Evolutionary conservation across 768 basidiomycete species (phyloP).

Genomic region (Clavulina sp.): DNA sequence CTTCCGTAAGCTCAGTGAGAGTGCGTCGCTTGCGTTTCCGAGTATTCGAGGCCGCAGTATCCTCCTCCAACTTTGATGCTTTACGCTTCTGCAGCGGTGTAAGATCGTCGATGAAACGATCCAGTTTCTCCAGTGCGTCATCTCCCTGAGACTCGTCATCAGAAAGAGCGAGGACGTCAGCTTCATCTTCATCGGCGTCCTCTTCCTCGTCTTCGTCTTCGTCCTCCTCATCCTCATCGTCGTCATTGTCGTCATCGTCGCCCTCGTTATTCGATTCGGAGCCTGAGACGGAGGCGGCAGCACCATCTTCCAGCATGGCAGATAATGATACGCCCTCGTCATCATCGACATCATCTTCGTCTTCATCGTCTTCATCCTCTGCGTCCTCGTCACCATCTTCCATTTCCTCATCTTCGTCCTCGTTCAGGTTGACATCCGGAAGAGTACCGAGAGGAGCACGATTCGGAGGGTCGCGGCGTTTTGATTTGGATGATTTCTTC

Average conservation of each 20-base stretch:
- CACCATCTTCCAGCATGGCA: conserved; percentile 23
- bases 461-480: too few species aligned
- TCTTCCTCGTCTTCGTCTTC: conserved; percentile 29
- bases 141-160: conserved; percentile 21
- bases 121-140: conserved; percentile 43
- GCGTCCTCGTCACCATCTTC: conserved; percentile 18
- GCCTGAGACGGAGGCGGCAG: conserved; percentile 16
- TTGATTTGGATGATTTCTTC: neutral
- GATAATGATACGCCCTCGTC: conserved; percentile 19
- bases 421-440: conserved; percentile 48
- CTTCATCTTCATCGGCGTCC: conserved; percentile 27
- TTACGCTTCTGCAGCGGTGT: conserved; percentile 53
- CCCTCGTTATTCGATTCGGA: conserved; percentile 12
- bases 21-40: conserved; percentile 35
- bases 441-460: conserved; percentile 15
- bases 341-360: conserved; percentile 18
- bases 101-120: conserved; percentile 55
- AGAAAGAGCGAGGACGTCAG: conserved; percentile 37
- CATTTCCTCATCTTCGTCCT: conserved; percentile 25
- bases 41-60: conserved; percentile 22
- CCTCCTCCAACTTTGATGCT: too few species aligned
- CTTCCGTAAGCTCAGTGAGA: conserved; percentile 55
- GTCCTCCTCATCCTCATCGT: conserved; percentile 30
- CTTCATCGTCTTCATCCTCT: conserved; percentile 18
- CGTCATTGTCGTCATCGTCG: conserved; percentile 18